These are phyloP conservation scores for Pseudozyma hubeiensis DNA, from an alignment of 1,284 basidiomycete genomes.

Conservation along the genomic window DNA sequence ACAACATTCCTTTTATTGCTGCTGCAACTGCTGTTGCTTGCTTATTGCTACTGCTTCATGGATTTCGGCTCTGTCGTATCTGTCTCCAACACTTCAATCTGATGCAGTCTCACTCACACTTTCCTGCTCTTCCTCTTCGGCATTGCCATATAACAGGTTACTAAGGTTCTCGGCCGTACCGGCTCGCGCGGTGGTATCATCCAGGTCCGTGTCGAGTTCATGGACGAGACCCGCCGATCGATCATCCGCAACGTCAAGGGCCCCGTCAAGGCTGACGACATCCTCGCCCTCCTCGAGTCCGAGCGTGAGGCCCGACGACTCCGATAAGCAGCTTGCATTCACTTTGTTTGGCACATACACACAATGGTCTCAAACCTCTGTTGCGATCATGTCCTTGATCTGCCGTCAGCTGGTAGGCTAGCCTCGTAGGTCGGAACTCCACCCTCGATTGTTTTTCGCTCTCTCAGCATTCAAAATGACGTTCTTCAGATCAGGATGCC, in stretches of 20 bases:
- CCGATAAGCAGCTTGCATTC: conserved; percentile 35
- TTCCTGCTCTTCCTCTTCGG: conserved; percentile 3
- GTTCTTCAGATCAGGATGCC: not conserved
- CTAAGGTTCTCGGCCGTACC: conserved; percentile 94
- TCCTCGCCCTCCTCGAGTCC: conserved; percentile 95
- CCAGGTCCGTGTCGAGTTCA: conserved; percentile 99
- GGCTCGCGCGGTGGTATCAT: conserved; percentile 99
- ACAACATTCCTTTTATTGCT: not conserved
- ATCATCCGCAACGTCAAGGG: conserved; percentile 99
- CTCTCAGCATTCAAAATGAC: not conserved
- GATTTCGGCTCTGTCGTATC: not conserved
- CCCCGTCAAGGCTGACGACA: conserved; percentile 94
- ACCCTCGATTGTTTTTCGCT: conserved; percentile 11
- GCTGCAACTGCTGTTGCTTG: not conserved
- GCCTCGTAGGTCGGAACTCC: conserved; percentile 42
- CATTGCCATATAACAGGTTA: conserved; percentile 55
- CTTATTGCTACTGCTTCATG: not conserved
- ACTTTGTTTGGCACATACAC: not conserved
- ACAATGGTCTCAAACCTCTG: not conserved
- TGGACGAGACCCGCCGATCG: conserved; percentile 94
- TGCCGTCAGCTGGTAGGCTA: conserved; percentile 10
- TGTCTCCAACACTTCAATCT: not conserved
- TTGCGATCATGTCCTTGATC: not conserved
- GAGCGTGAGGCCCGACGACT: conserved; percentile 95
- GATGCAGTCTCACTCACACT: conserved; percentile 26